Base-by-base conservation (phyloP, 2,329 filamentous ascomycete species). In the Chaetomiaceae sp. region DNA sequence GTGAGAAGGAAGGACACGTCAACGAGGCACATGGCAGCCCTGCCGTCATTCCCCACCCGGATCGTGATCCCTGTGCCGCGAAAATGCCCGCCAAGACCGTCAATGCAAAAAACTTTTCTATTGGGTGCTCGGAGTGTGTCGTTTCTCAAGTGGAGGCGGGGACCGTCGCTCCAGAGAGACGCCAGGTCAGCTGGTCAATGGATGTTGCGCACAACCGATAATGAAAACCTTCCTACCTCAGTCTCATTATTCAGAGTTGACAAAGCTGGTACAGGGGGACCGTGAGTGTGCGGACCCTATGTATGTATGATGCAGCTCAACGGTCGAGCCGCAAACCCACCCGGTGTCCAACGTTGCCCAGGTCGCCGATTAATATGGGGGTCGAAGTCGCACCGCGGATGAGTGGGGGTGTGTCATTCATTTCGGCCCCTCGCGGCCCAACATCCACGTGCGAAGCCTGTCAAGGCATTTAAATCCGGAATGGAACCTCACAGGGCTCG, bases 361-460 rank as follows among this genome's bases (percentile, higher is more conserved):
- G 43, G 50, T 50, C 47, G 50, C 43, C 47, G 43, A 50, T 38
- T 45, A 48, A 47, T 50, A 29, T 50, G 11, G 29, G 14, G 22
- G 19, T 38, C 14, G 49, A 45, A 35, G 45, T 43, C 34, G 34
- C 33, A 47, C 48, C 14, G 3, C 3, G n/a, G 12, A 17, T 20
- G 33, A 26, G 43, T 29, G 32, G 15, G 32, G 26, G 20, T 11
- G 15, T n/a, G n/a, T 30, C 15, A 15, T 26, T 19, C 24, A 27
- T 36, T 36, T 37, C 35, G 19, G 35, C 19, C 18, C 35, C 35
- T 9, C 9, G 5, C 12, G 29, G 12, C 29, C 29, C 4, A 32
- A n/a, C n/a, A n/a, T 32, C 29, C 35, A 37, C 35, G 35, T 37
- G 35, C 35, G 11, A n/a, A 15, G 35, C 35, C 35, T 37, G 35